phyloP scores from a whole-genome alignment of 768 basidiomycete genomes.

The Pisolithus tinctorius region DNA sequence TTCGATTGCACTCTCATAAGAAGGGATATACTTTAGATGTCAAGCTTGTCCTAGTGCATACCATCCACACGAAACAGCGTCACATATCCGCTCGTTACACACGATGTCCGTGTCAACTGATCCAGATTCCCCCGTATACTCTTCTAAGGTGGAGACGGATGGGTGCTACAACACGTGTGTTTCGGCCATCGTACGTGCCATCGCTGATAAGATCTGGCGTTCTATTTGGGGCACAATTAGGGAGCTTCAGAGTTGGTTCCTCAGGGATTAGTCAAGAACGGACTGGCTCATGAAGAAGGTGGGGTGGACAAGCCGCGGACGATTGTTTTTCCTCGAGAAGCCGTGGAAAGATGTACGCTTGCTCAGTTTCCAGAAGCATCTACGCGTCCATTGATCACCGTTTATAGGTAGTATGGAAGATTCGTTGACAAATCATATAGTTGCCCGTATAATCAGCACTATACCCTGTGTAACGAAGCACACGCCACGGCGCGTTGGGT shows the following conservation, averaged over 20 bases:
- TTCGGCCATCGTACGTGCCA: conserved; percentile 44
- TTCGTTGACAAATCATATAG: conserved; percentile 66
- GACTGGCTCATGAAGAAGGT: conserved; percentile 33
- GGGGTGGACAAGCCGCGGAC: conserved; percentile 10
- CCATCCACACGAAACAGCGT: conserved; percentile 65
- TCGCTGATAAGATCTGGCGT: conserved; percentile 59
- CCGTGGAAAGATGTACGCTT: conserved; percentile 61
- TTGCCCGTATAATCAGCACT: conserved; percentile 39
- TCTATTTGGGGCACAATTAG: conserved; percentile 80
- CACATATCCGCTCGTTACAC: conserved; percentile 27
- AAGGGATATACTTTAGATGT: conserved; percentile 75
- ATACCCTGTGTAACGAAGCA: conserved; percentile 82
- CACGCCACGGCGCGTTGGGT: conserved; percentile 69
- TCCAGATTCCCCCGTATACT: conserved; percentile 60
- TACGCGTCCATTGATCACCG: neutral
- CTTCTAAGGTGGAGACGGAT: conserved; percentile 66
- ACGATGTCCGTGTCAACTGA: conserved; percentile 51
- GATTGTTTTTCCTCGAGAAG: conserved; percentile 42
- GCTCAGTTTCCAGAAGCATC: conserved; percentile 65
- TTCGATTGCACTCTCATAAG: conserved; percentile 57
- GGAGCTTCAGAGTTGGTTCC: conserved; percentile 57
- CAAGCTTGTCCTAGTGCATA: conserved; percentile 92
- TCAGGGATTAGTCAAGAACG: conserved; percentile 47
- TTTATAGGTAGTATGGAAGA: conserved; percentile 81
- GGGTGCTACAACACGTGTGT: conserved; percentile 62